phyloP scores from a whole-genome alignment of 2,329 filamentous ascomycete species.

The Aspergillus sp. region DNA sequence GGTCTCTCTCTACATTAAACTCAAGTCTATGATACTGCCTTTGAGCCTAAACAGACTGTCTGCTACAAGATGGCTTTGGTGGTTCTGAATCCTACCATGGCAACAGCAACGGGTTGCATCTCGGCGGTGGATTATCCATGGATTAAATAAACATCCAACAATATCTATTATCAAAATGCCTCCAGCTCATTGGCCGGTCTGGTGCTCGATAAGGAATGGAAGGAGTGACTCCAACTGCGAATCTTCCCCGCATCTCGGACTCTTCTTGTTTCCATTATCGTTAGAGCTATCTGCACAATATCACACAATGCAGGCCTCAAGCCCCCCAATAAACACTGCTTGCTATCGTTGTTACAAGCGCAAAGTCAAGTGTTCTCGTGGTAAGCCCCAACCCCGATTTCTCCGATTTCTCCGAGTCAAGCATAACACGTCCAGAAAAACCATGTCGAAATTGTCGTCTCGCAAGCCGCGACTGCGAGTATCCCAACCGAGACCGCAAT shows the following conservation, averaged over 20 bases:
- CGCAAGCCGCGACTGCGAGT: neutral
- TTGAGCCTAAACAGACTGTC: too few relatives aligned
- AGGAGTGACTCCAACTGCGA: neutral
- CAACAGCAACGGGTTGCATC: too few relatives aligned
- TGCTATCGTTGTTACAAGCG: slow-evolving; percentile 2
- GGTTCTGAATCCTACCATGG: too few relatives aligned
- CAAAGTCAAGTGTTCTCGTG: slow-evolving; percentile 4
- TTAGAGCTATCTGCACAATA: neutral
- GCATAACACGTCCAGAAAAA: neutral
- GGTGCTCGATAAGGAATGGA: neutral
- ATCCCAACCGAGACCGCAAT: neutral
- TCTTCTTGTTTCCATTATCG: neutral
- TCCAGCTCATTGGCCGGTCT: too few relatives aligned
- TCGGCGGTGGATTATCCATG: too few relatives aligned
- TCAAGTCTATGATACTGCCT: too few relatives aligned
- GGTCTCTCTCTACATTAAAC: too few relatives aligned
- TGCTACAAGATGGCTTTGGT: too few relatives aligned
- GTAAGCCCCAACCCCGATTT: neutral
- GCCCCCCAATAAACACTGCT: neutral
- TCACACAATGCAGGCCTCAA: neutral
- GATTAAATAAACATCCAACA: too few relatives aligned
- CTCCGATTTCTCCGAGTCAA: neutral
- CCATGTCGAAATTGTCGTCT: neutral
- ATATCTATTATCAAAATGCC: too few relatives aligned
- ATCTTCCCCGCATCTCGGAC: neutral